These are phyloP conservation scores for Heliosperma pusillum DNA, from an alignment of 148 eudicot genomes.

Conservation along the genomic window DNA sequence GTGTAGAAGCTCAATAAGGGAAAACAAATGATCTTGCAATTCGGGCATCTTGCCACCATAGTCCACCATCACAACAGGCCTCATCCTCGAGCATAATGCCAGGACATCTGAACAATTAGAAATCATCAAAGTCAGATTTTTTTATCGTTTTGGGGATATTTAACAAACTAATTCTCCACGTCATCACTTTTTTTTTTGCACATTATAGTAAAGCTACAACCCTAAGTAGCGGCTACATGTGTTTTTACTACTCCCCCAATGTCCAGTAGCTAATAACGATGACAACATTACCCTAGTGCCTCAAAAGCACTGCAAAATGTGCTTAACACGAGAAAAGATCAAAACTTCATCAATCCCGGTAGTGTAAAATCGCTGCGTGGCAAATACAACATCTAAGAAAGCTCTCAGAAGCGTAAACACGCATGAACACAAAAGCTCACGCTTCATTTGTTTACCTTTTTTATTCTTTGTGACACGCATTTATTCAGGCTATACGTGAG, in stretches of 20 bases:
- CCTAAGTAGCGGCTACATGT: no score
- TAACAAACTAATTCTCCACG: no score
- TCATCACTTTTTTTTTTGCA: no score
- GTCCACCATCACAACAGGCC: constrained; percentile 92
- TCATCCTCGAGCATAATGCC: constrained; percentile 86
- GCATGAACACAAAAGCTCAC: neutral
- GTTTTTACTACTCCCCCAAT: no score
- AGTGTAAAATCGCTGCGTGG: neutral
- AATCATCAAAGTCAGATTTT: constrained; percentile 14
- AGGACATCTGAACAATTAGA: constrained; percentile 51
- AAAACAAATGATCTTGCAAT: constrained; percentile 56
- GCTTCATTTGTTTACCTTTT: neutral
- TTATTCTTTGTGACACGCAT: no score
- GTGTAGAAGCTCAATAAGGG: constrained; percentile 47
- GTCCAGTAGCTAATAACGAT: no score
- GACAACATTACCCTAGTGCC: no score
- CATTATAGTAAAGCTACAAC: no score
- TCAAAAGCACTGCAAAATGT: neutral
- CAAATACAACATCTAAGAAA: neutral
- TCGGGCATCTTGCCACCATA: constrained; percentile 99
- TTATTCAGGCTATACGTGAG: no score
- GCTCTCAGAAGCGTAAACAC: neutral
- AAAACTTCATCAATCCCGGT: neutral
- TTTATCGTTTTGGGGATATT: no score
- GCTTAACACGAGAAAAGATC: neutral